Evolutionary conservation across 2,329 filamentous ascomycete genomes (phyloP).

Genomic region (Penicillium sumatraense): DNA sequence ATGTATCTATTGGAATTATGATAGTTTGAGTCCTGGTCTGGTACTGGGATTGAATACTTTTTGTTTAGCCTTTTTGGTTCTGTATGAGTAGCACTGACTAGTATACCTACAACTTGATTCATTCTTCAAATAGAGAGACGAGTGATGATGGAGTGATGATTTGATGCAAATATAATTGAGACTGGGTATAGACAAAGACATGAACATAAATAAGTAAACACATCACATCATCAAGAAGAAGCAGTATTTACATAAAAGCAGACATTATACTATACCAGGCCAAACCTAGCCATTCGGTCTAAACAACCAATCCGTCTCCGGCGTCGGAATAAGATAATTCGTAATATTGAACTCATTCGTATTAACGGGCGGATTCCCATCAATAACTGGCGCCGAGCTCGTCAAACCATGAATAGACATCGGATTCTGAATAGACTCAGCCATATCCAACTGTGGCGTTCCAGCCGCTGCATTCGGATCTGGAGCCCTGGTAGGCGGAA

Average conservation of each 20-base stretch:
- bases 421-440: constrained; percentile 33
- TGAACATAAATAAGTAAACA: background rate
- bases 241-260: background rate
- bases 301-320: constrained; percentile 53
- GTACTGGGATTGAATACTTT: background rate
- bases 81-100: no score
- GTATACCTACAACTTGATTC: background rate
- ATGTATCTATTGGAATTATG: constrained; percentile 1
- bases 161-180: no score
- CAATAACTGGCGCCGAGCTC: constrained; percentile 23
- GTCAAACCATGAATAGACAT: constrained; percentile 45
- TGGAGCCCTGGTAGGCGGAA: constrained; percentile 53
- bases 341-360: constrained; percentile 51
- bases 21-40: background rate
- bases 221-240: no score
- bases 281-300: constrained; percentile 25
- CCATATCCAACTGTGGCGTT: constrained; percentile 30
- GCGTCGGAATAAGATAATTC: constrained; percentile 51
- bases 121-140: no score
- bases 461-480: constrained; percentile 27
- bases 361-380: constrained; percentile 23
- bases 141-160: no score
- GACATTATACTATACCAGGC: background rate
- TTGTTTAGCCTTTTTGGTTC: no score
- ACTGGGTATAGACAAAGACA: background rate